Evolutionary conservation across 805 yeast genomes (phyloP).

Genomic region (Yamadazyma philogaea): DNA sequence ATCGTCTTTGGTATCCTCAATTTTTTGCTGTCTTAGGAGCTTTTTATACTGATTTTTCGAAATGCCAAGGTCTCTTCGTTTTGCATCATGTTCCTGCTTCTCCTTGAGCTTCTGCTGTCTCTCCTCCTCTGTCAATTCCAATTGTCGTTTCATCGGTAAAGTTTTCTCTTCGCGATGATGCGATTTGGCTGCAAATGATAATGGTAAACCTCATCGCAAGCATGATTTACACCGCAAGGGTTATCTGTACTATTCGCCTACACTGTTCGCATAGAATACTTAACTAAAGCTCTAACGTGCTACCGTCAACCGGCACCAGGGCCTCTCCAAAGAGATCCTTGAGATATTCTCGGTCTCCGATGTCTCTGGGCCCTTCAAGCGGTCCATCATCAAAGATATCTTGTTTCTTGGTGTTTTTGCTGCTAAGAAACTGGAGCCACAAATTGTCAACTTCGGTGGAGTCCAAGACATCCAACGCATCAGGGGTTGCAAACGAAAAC

Average conservation of each 20-base stretch:
- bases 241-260: neutral
- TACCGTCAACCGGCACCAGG: slow-evolving; percentile 25
- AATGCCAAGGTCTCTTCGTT: slow-evolving; percentile 53
- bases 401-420: neutral
- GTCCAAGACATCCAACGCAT: slow-evolving; percentile 20
- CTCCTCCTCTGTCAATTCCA: slow-evolving; percentile 9
- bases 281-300: too few species aligned
- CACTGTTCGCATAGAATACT: too few species aligned
- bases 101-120: slow-evolving; percentile 9
- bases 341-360: neutral
- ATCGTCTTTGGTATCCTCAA: slow-evolving; percentile 65
- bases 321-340: slow-evolving; percentile 28
- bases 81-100: slow-evolving; percentile 11
- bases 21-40: slow-evolving; percentile 51
- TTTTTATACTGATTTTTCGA: slow-evolving; percentile 83
- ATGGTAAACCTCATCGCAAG: too few species aligned
- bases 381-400: neutral
- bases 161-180: slow-evolving; percentile 3
- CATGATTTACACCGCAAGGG: too few species aligned
- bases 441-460: slow-evolving; percentile 32
- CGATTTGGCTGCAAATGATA: slow-evolving; percentile 3
- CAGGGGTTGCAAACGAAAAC: too few species aligned
- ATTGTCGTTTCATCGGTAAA: slow-evolving; percentile 10
- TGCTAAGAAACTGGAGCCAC: slow-evolving; percentile 34
- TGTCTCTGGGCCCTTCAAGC: slow-evolving; percentile 2